These are phyloP conservation scores for Vaucheria bursata DNA, from an alignment of 352 stramenopile genomes.

Conservation along the genomic window DNA sequence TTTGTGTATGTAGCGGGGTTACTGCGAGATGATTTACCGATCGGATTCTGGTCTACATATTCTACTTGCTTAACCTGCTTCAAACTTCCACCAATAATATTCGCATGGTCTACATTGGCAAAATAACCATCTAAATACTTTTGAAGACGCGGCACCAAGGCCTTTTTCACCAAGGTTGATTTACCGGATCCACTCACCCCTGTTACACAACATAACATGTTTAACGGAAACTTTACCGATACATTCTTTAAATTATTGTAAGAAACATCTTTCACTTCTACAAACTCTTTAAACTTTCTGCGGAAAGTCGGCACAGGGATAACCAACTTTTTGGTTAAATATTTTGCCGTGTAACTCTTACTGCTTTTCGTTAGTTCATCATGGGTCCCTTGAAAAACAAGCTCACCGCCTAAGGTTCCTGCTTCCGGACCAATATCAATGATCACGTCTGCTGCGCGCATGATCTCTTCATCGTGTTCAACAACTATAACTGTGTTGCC, in stretches of 20 bases:
- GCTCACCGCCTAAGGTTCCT: neutral
- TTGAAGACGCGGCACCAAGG: neutral
- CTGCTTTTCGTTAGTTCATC: neutral
- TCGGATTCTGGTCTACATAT: neutral
- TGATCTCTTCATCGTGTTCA: neutral
- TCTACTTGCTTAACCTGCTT: neutral
- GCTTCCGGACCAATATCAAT: neutral
- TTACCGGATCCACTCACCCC: neutral
- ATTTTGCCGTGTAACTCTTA: neutral
- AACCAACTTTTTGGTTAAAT: no score
- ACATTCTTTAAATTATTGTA: neutral
- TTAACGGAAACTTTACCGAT: neutral
- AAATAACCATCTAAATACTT: no score
- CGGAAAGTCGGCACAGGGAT: neutral
- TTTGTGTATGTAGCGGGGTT: neutral
- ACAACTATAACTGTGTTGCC: neutral
- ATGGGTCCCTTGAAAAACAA: neutral
- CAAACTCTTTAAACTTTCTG: neutral
- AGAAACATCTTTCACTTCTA: neutral
- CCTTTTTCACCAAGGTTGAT: neutral
- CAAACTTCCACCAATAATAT: no score
- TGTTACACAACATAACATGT: neutral
- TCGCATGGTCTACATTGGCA: no score
- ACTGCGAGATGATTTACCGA: neutral
- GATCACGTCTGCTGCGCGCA: neutral